Conservation (phyloP, 2,329 filamentous ascomycete species). For the Cladobotryum mycophilum region DNA sequence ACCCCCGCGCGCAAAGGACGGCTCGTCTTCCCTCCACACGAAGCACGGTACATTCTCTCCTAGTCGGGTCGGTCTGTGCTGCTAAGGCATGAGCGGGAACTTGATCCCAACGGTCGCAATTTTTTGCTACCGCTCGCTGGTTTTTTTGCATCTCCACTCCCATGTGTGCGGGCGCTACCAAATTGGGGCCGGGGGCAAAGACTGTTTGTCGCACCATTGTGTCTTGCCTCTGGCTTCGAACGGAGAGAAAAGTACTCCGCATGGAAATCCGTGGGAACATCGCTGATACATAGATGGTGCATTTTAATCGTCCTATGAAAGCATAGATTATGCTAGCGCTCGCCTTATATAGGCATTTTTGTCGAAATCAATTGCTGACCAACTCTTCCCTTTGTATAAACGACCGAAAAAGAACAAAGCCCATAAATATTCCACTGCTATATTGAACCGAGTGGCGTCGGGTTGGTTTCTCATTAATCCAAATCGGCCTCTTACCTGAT, state of each 20-base stretch:
- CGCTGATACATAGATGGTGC: no score
- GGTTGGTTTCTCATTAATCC: no score
- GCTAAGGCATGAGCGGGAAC: neutral
- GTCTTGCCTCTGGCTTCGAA: conserved; percentile 1
- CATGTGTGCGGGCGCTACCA: conserved; percentile 4
- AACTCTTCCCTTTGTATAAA: no score
- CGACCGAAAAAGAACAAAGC: no score
- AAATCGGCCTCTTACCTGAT: no score
- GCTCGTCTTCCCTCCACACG: neutral
- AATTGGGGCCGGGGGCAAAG: conserved; percentile 1
- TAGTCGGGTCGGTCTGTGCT: neutral
- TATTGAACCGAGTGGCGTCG: no score
- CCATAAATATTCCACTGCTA: no score
- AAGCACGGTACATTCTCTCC: no score
- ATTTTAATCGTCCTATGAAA: no score
- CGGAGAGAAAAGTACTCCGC: neutral
- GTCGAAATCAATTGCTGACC: no score
- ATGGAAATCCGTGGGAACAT: neutral
- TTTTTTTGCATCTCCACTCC: conserved; percentile 2
- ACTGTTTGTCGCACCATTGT: conserved; percentile 3
- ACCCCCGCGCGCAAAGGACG: neutral
- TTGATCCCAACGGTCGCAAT: neutral
- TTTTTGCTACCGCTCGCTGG: neutral
- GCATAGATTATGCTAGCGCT: no score
- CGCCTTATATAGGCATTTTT: no score